These are phyloP conservation scores for Cucumis melo DNA, from an alignment of 306 rosid species.

Conservation along the genomic window DNA sequence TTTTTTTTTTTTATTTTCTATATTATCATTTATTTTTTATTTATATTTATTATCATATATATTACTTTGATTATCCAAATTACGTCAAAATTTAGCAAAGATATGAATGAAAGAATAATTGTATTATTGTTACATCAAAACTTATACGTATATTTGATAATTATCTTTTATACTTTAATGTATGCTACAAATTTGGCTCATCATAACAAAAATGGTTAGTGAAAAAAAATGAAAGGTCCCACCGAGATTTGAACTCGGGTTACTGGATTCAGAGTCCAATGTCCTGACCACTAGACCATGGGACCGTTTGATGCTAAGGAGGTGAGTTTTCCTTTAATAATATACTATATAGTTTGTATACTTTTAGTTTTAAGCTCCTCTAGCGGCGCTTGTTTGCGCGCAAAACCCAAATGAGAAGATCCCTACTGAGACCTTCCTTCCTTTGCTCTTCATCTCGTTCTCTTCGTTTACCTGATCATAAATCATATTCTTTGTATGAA, in stretches of 20 bases:
- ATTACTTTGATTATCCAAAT: no score
- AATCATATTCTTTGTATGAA: background rate
- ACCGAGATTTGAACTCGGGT: conserved; percentile 31
- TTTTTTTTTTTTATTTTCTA: no score
- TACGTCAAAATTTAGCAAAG: no score
- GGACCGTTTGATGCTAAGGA: background rate
- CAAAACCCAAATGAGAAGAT: conserved; percentile 22
- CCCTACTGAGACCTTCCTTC: conserved; percentile 13
- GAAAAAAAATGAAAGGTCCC: background rate
- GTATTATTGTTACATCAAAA: no score
- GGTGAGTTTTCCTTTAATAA: no score
- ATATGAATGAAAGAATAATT: no score
- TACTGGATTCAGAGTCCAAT: conserved; percentile 42
- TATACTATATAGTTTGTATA: rapidly evolving
- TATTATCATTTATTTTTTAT: no score
- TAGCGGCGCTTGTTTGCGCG: background rate
- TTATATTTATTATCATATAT: no score
- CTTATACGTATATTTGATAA: no score
- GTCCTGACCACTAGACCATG: conserved; percentile 30
- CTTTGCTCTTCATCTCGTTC: conserved; percentile 2
- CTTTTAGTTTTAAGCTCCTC: background rate
- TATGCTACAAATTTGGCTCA: no score
- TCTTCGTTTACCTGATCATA: conserved; percentile 1
- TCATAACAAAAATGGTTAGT: background rate
- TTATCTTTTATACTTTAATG: no score